Conservation (phyloP, 768 basidiomycete genomes). For the Suillus americanus region DNA sequence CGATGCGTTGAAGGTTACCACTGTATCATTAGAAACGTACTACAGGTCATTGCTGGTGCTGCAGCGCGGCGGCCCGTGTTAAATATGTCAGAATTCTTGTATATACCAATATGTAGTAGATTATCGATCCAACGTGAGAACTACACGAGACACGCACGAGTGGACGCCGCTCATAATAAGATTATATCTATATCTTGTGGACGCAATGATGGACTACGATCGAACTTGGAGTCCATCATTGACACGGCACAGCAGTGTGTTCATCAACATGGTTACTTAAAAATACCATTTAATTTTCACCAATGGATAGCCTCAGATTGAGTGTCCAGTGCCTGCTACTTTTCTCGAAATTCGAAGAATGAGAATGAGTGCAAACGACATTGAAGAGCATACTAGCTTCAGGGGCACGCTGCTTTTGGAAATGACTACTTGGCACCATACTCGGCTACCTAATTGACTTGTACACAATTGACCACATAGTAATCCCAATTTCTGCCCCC, state of each 20-base stretch:
- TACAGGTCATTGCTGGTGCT: not conserved
- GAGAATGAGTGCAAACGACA: no score
- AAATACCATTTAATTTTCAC: not conserved
- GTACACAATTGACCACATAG: constrained; percentile 2
- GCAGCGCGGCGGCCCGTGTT: not conserved
- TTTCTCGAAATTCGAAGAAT: not conserved
- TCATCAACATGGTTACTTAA: not conserved
- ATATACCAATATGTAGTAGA: not conserved
- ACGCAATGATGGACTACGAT: not conserved
- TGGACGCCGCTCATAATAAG: not conserved
- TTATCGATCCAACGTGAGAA: not conserved
- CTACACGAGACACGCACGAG: not conserved
- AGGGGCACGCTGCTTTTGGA: not conserved
- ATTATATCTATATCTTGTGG: no score
- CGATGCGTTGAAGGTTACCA: not conserved
- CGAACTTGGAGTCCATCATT: not conserved
- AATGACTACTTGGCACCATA: not conserved
- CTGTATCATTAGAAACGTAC: not conserved
- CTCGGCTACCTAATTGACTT: not conserved
- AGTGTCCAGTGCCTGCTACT: not conserved
- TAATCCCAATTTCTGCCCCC: not conserved
- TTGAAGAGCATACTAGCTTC: not conserved
- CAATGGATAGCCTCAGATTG: not conserved
- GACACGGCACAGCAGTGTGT: not conserved
- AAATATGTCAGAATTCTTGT: not conserved